phyloP scores from a whole-genome alignment of 2,329 filamentous ascomycete species.

The Chrysosphaeria jannelii region DNA sequence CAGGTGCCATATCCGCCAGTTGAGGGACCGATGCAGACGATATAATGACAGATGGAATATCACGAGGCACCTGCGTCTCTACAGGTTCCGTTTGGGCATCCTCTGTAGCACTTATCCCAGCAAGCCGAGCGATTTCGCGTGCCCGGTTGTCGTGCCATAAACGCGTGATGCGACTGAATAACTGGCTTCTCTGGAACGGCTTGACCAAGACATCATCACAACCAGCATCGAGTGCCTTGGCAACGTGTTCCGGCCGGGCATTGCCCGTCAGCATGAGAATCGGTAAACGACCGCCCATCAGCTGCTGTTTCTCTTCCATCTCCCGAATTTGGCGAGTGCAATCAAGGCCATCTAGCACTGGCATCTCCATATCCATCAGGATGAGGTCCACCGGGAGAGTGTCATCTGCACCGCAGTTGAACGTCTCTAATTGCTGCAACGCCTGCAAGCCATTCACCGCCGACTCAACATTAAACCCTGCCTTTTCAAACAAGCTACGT shows the following conservation, averaged over 20 bases:
- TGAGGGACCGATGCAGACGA: too few relatives aligned
- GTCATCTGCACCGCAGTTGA: slow-evolving; percentile 4
- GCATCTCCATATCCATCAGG: slow-evolving; percentile 55
- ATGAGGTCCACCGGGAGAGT: slow-evolving; percentile 23
- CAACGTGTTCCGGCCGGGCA: slow-evolving; percentile 28
- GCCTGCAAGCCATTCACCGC: slow-evolving; percentile 27
- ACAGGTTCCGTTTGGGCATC: too few relatives aligned
- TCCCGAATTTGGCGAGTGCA: slow-evolving; percentile 33
- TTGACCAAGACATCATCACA: slow-evolving; percentile 41
- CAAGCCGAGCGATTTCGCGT: too few relatives aligned
- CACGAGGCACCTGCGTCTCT: too few relatives aligned
- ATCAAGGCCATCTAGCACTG: slow-evolving; percentile 37
- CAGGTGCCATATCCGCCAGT: too few relatives aligned
- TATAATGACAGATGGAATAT: too few relatives aligned
- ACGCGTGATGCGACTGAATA: slow-evolving; percentile 30
- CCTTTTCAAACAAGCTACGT: slow-evolving; percentile 17
- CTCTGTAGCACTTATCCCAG: too few relatives aligned
- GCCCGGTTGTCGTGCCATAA: too few relatives aligned
- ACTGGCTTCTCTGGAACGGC: slow-evolving; percentile 32
- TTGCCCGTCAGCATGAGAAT: slow-evolving; percentile 40
- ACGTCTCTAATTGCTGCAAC: slow-evolving; percentile 15
- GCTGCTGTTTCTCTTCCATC: slow-evolving; percentile 21
- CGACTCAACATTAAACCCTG: slow-evolving; percentile 19
- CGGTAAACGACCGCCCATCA: slow-evolving; percentile 21
- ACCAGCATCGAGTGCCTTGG: slow-evolving; percentile 17